These are phyloP conservation scores for Pseudevernia furfuracea DNA, from an alignment of 495 filamentous ascomycete species.

Conservation along the genomic window DNA sequence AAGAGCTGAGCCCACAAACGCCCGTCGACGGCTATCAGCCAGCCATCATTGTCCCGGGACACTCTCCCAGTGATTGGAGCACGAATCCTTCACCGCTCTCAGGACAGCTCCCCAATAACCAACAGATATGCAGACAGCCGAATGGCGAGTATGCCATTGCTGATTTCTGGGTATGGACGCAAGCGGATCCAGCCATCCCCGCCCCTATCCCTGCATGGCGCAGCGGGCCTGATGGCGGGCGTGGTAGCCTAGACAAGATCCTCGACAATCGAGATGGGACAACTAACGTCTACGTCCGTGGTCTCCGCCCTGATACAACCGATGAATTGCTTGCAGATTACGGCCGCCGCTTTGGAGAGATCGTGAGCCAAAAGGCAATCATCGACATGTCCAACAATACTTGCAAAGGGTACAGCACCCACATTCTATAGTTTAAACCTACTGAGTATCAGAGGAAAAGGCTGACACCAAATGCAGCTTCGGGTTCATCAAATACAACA, in stretches of 20 bases:
- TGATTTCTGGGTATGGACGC: conserved; percentile 62
- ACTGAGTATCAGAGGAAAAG: conserved; percentile 19
- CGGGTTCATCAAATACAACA: conserved; percentile 89
- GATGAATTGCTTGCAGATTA: conserved; percentile 81
- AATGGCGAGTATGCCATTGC: conserved; percentile 50
- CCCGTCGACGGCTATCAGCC: conserved; percentile 47
- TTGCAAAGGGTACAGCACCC: conserved; percentile 77
- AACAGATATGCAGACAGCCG: conserved; percentile 42
- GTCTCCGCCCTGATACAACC: conserved; percentile 86
- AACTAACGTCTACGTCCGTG: conserved; percentile 96
- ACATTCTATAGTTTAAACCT: neutral
- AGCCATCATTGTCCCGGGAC: conserved; percentile 50
- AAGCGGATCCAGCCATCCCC: conserved; percentile 76
- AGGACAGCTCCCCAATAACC: conserved; percentile 36
- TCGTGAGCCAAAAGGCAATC: conserved; percentile 93
- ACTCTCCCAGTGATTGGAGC: conserved; percentile 45
- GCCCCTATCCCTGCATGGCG: conserved; percentile 74
- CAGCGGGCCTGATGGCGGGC: conserved; percentile 55
- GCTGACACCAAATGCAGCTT: conserved; percentile 50
- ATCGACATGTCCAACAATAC: conserved; percentile 83
- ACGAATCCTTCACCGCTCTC: conserved; percentile 60
- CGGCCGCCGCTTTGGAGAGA: conserved; percentile 77
- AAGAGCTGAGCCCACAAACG: conserved; percentile 54
- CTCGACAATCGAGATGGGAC: conserved; percentile 79
- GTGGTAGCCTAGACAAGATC: conserved; percentile 70